Base-by-base conservation (phyloP, 371 early-diverging fungal genomes). In the Syncephalastrum racemosum region DNA sequence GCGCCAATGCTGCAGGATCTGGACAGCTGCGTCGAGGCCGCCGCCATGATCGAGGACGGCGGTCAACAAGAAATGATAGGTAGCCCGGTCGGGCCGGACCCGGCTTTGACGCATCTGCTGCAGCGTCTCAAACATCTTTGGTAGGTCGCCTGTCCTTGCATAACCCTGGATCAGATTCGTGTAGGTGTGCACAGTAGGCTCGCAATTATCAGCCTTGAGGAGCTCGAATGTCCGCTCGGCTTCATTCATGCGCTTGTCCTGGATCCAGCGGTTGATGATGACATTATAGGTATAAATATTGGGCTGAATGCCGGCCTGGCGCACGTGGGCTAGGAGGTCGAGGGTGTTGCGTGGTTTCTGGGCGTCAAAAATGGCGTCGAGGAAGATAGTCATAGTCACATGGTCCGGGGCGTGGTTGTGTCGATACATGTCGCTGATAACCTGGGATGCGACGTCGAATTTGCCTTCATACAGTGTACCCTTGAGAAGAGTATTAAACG, bases 111-210 rank as follows among this genome's bases (percentile, higher is more conserved):
- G 19, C 46, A 75, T 60, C 0, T 16, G 25, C 25, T 71, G 71
- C 41, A 73, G 73, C 4, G 79, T 73, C n/a, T 52, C 54, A 64
- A 75, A 70, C 3, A 70, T 67, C 50, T 71, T 73, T 14, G 46
- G 46, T 0, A 79, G 53, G 41, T 79, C 46, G 46, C 52, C 55
- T 6, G 58, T 41, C 13, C 64, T 61, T 4, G 60, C 67, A 53
- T 73, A 71, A 1, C 79, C 79, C 58, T 79, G 79, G 3, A 79
- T 59, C 8, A 79, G 53, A 40, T 71, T 75, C n/a, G 76, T 79
- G 24, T 61, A 75, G 0, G 75, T 75, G 42, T 75, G 75, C 4
- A 79, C 59, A 4, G 75, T 75, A 1, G 79, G 79, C 41, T 58
- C 46, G 14, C 62, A 48, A 4, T 59, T 23, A 2, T 54, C 27